phyloP scores from a whole-genome alignment of 225 moss, liverwort and hornwort species.

The Thuidium tamariscinum region DNA sequence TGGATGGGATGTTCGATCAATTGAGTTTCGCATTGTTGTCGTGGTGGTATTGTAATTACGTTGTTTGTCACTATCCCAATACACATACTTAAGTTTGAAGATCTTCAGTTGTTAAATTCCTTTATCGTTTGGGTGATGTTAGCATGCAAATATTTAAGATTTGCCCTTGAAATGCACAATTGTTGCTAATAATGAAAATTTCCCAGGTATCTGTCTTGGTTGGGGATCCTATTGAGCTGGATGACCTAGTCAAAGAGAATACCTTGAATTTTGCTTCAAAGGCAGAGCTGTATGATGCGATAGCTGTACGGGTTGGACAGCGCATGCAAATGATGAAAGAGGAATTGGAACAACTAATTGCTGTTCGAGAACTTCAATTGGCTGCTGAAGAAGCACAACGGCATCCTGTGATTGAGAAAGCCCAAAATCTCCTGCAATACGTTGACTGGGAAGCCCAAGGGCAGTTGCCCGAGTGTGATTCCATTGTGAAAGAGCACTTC shows the following conservation, averaged over 20 bases:
- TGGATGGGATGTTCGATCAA: neutral
- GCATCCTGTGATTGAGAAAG: conserved; percentile 42
- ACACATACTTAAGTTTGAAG: neutral
- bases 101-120: neutral
- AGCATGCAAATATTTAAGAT: neutral
- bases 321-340: conserved; percentile 70
- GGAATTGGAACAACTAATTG: conserved; percentile 64
- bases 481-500: conserved; percentile 3
- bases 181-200: neutral
- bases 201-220: conserved; percentile 68
- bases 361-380: conserved; percentile 25
- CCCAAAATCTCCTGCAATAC: conserved; percentile 62
- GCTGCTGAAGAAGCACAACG: conserved; percentile 15
- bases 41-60: neutral
- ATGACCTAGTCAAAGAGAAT: conserved; percentile 62
- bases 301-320: conserved; percentile 64
- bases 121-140: neutral
- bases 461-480: conserved; percentile 35
- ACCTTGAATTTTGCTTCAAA: conserved; percentile 36
- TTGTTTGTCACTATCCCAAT: neutral
- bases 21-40: neutral
- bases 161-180: neutral
- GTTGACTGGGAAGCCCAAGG: conserved; percentile 96
- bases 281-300: conserved; percentile 80
- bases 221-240: conserved; percentile 79